Conservation (phyloP, 2,329 filamentous ascomycete species). For the Sporothrix variecibatus region DNA sequence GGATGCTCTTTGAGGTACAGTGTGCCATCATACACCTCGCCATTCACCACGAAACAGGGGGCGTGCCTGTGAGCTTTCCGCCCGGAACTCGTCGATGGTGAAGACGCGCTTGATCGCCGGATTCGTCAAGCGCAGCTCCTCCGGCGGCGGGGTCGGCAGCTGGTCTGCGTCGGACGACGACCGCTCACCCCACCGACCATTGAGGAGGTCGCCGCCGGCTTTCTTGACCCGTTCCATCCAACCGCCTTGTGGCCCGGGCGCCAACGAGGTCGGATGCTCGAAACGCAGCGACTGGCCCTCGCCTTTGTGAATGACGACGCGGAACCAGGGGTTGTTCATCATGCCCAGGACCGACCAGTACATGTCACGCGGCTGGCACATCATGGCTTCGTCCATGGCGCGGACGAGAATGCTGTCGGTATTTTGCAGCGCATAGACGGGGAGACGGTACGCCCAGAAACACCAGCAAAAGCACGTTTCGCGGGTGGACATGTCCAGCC, state of each 20-base stretch:
- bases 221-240: conserved; percentile 96
- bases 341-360: conserved; percentile 95
- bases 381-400: conserved; percentile 88
- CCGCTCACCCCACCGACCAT: conserved; percentile 83
- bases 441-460: conserved; percentile 67
- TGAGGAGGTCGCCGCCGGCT: conserved; percentile 73
- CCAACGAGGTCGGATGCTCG: conserved; percentile 85
- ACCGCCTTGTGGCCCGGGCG: conserved; percentile 68
- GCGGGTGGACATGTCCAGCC: conserved; percentile 81
- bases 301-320: conserved; percentile 71
- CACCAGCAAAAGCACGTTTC: conserved; percentile 30
- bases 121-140: conserved; percentile 77
- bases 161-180: conserved; percentile 52
- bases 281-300: conserved; percentile 66
- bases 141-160: conserved; percentile 47
- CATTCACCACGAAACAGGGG: conserved; percentile 90
- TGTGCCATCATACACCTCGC: conserved; percentile 87
- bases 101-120: conserved; percentile 58
- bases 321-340: conserved; percentile 98
- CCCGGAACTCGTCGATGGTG: conserved; percentile 68
- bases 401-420: conserved; percentile 77
- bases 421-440: conserved; percentile 59
- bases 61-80: conserved; percentile 49
- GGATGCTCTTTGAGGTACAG: conserved; percentile 79
- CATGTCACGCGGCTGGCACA: conserved; percentile 86